Conservation (phyloP, 1,139 yeast genomes). For the Zhuliangozyma parablackwelliae region DNA sequence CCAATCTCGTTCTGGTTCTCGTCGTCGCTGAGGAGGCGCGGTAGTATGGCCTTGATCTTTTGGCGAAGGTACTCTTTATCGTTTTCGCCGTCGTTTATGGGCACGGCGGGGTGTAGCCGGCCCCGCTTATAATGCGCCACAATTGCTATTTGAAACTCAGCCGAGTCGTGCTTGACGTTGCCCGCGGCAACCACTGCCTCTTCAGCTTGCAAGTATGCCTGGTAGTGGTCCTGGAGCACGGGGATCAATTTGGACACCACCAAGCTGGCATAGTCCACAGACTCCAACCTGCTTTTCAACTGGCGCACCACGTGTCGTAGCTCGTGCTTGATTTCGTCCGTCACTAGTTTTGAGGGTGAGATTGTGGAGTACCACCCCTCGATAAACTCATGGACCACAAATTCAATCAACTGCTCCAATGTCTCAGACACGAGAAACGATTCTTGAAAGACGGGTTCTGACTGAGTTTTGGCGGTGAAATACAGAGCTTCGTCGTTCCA, state of each 20-base stretch:
- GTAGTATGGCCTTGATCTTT: constrained; percentile 42
- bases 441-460: constrained; percentile 39
- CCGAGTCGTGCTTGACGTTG: constrained; percentile 24
- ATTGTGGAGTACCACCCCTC: constrained; percentile 58
- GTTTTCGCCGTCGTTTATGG: constrained; percentile 27
- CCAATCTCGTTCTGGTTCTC: constrained; percentile 54
- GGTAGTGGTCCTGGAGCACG: constrained; percentile 60
- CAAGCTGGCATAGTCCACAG: constrained; percentile 53
- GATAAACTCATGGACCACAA: constrained; percentile 59
- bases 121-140: constrained; percentile 59
- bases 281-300: constrained; percentile 37
- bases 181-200: constrained; percentile 23
- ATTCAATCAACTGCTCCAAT: constrained; percentile 47
- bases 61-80: constrained; percentile 51
- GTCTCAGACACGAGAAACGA: constrained; percentile 52
- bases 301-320: constrained; percentile 39
- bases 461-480: constrained; percentile 9
- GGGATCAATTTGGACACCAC: constrained; percentile 62
- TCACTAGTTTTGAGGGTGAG: constrained; percentile 47
- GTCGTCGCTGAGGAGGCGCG: constrained; percentile 41
- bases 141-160: constrained; percentile 51
- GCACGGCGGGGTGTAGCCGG: constrained; percentile 59
- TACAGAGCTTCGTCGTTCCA: constrained; percentile 22
- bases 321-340: constrained; percentile 47
- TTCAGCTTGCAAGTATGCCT: constrained; percentile 51